Evolutionary conservation across 805 yeast species (phyloP).

Genomic region (Pichia paraexigua): DNA sequence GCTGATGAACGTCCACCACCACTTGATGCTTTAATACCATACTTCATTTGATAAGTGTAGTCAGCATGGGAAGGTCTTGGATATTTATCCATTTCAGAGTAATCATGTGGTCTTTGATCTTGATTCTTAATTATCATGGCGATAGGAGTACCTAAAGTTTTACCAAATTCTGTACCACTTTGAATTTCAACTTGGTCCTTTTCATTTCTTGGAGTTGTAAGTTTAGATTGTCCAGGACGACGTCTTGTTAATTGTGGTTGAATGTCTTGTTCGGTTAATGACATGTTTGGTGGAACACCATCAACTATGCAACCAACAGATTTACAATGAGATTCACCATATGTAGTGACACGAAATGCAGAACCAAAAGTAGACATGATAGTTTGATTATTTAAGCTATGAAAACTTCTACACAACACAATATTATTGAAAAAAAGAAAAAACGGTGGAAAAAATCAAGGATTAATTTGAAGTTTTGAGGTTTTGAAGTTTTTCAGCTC

Average conservation of each 20-base stretch:
- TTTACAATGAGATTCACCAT: constrained; percentile 96
- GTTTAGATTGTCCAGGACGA: constrained; percentile 93
- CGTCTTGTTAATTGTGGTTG: constrained; percentile 96
- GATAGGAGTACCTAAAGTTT: constrained; percentile 90
- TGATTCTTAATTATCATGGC: constrained; percentile 89
- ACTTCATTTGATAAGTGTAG: constrained; percentile 82
- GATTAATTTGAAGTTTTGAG: no score
- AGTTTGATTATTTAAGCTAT: neutral
- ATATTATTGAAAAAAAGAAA: neutral
- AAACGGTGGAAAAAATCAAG: neutral
- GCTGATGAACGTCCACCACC: constrained; percentile 99
- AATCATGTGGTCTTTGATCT: constrained; percentile 96
- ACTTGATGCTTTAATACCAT: constrained; percentile 86
- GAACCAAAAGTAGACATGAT: constrained; percentile 72
- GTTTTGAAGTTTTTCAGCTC: neutral
- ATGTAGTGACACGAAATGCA: constrained; percentile 72
- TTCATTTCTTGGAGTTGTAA: constrained; percentile 94
- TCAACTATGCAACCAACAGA: constrained; percentile 98
- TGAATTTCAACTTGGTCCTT: constrained; percentile 90
- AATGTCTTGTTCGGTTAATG: constrained; percentile 74
- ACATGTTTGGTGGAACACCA: constrained; percentile 95
- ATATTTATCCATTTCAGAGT: constrained; percentile 87
- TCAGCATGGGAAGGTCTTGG: constrained; percentile 99
- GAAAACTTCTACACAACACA: neutral
- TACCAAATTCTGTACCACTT: constrained; percentile 87